Evolutionary conservation across 352 stramenopile species (phyloP), one percentile per base, ranked within the genome.

Genomic region (Aphanomyces stellatus): DNA sequence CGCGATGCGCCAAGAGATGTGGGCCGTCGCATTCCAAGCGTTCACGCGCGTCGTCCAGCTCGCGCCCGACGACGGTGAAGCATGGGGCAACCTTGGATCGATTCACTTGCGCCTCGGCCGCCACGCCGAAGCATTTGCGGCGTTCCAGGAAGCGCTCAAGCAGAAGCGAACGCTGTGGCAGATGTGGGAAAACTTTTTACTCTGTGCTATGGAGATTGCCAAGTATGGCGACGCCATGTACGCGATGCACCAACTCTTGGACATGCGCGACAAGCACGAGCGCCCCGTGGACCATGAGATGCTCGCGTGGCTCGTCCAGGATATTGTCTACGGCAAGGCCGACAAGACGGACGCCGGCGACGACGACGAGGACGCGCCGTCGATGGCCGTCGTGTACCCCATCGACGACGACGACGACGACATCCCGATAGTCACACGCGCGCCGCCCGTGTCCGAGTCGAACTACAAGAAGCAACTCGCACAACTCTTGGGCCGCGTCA

Each of bases 81-180:
- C 93, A 0, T 98, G 90, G 93, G 93, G 92, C 40, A 98, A 98
- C 77, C 80, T 99, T 25, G 93, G 92, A 48, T 96, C 93, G 46
- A 89, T 98, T 46, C 91, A 98, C 72, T 79, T 98, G 70, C 81
- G 76, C 43, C 81, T 89, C 43, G 76, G 82, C 24, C 78, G 88
- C 30, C 96, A 87, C 59, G 67, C 73, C 8, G 79, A 91, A 69
- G 90, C 89, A 10, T 88, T 94, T 40, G 78, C 82, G 3, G 88
- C 95, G 51, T 77, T 96, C 40, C 71, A 85, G 64, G 82, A 96
- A 43, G 88, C 82, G 40, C 76, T 96, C 34, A 96, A 96, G 75
- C 87, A 96, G 57, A 94, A 94, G 73, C 85, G 87, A 30, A 71
- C 87, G 63, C 95, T 95, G 84, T 97, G 88, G 88, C 81, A 93